Base-by-base conservation (phyloP, 495 filamentous ascomycete species). In the Tuber microsphaerosporum region DNA sequence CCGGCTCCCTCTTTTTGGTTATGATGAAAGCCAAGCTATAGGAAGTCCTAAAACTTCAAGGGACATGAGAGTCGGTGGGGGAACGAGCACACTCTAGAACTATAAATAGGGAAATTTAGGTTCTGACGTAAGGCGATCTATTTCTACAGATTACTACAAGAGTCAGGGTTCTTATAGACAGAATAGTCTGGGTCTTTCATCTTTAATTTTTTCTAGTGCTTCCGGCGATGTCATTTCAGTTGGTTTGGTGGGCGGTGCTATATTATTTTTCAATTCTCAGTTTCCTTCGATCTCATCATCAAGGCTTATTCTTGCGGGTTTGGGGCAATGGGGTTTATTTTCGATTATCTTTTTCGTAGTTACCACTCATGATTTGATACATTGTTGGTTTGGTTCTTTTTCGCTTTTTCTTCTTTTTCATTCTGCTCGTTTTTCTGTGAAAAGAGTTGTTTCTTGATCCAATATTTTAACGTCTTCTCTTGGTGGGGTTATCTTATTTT, bases 121-220 rank as follows among this genome's bases (percentile, higher is more conserved):
- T 80, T 83, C 77, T 73, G 75, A 76, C 79, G 68, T 79, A 74
- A 79, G 71, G n/a, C 41, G 77, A 72, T 76, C 73, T 70, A 75
- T 71, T 73, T 73, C 71, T 84, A 84, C 86, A 92, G 90, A 86
- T 86, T 92, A 77, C 86, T 92, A 71, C 90, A 90, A 76, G 90
- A 92, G 85, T 92, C 90, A 76, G 90, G 90, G 82, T 92, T 92
- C 86, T 85, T 92, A 83, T 92, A 89, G 87, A 78, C 48, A 56
- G 77, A 45, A 71, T 39, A 41, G 48, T 41, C 68, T 73, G 71
- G 65, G n/a, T 80, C 51, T 73, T 80, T 80, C 69, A 41, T 80
- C 48, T 69, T 76, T 48, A 42, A 45, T 70, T 65, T 43, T 56
- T 74, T 80, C 51, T 80, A 70, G 65, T 72, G 69, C 75, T 46